These are phyloP conservation scores for Linaria vulgaris DNA, from an alignment of 257 asterid species.

Conservation along the genomic window DNA sequence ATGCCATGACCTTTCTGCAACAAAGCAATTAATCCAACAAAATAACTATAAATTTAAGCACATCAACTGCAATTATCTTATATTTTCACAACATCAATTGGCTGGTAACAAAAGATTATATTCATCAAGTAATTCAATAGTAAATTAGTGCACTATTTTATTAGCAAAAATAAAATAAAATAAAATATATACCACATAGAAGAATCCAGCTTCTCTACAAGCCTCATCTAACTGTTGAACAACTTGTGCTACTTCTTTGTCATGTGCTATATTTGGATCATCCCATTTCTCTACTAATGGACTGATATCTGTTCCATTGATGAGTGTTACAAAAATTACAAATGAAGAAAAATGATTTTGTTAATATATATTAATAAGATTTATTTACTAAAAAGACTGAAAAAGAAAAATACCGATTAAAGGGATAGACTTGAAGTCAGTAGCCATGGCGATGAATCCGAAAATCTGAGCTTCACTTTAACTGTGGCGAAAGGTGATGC, in stretches of 20 bases:
- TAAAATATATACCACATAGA: slow-evolving; percentile 57
- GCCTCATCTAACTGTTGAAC: slow-evolving; percentile 69
- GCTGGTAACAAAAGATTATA: no score
- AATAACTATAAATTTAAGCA: neutral
- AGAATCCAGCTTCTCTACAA: slow-evolving; percentile 81
- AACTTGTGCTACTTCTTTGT: slow-evolving; percentile 61
- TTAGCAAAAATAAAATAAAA: slow-evolving; percentile 5
- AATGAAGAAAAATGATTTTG: neutral
- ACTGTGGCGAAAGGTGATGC: slow-evolving; percentile 23
- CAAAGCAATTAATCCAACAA: slow-evolving; percentile 6
- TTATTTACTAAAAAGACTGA: neutral
- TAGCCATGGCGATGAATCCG: slow-evolving; percentile 57
- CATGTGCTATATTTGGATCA: slow-evolving; percentile 58
- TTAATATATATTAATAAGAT: neutral
- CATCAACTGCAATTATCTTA: neutral
- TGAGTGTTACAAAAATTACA: neutral
- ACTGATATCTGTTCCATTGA: slow-evolving; percentile 52
- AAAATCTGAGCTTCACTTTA: slow-evolving; percentile 10
- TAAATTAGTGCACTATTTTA: neutral
- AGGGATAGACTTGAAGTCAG: slow-evolving; percentile 80
- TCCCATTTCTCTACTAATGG: slow-evolving; percentile 72
- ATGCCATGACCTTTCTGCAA: slow-evolving; percentile 90
- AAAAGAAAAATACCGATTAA: slow-evolving; percentile 50
- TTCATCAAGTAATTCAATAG: neutral
- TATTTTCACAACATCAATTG: neutral